A percentile compares a stretch with the other conserved stretches of the same genome.
These are phyloP conservation scores for Emericellopsis atlantica DNA, from an alignment of 2,329 filamentous ascomycete genomes.

Conservation along the genomic window DNA sequence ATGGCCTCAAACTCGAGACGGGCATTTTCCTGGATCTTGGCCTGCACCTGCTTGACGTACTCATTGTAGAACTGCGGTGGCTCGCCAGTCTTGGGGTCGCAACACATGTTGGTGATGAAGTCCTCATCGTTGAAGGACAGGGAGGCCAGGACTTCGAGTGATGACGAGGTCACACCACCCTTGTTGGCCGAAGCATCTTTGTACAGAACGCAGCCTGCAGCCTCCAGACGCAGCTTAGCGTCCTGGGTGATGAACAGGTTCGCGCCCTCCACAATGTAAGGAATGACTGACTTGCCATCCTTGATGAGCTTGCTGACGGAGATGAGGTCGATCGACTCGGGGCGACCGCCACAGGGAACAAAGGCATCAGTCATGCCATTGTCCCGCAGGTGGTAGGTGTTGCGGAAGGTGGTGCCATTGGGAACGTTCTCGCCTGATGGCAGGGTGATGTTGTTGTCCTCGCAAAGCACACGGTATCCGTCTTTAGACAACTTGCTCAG, in stretches of 20 bases:
- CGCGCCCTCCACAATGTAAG: conserved; percentile 94
- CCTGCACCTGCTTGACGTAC: conserved; percentile 87
- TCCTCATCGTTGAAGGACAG: conserved; percentile 84
- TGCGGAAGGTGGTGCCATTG: conserved; percentile 93
- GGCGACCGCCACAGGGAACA: conserved; percentile 90
- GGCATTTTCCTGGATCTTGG: conserved; percentile 83
- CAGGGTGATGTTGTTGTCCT: conserved; percentile 80
- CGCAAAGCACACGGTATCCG: conserved; percentile 84
- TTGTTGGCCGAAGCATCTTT: conserved; percentile 99
- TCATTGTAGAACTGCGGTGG: conserved; percentile 83
- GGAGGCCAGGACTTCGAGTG: conserved; percentile 87
- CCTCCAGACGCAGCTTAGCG: conserved; percentile 87
- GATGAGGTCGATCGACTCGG: conserved; percentile 89
- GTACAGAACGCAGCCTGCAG: conserved; percentile 88
- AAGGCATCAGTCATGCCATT: conserved; percentile 73
- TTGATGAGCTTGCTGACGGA: conserved; percentile 80
- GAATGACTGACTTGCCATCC: conserved; percentile 75
- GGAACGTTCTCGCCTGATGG: conserved; percentile 75
- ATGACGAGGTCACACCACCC: conserved; percentile 94
- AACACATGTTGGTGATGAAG: conserved; percentile 91
- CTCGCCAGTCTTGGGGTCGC: conserved; percentile 51
- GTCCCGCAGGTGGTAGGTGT: conserved; percentile 86
- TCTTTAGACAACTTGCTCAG: conserved; percentile 70
- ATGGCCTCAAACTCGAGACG: conserved; percentile 94
- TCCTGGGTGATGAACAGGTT: conserved; percentile 99